phyloP scores from a whole-genome alignment of 2,329 filamentous ascomycete genomes.

The Trichoderma sp. region DNA sequence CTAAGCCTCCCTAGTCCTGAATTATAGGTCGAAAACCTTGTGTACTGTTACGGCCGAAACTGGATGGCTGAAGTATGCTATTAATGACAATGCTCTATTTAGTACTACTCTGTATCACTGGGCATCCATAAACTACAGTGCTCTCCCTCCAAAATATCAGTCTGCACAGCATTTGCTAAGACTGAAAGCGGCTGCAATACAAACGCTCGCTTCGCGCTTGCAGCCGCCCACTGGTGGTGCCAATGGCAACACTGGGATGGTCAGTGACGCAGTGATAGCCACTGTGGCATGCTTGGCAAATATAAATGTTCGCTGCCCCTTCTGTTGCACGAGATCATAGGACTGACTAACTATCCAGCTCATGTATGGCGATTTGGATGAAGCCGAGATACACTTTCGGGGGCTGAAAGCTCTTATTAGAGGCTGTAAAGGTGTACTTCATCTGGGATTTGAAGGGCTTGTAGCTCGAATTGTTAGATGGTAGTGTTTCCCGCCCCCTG shows the following conservation, averaged over 20 bases:
- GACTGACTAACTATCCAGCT: not conserved
- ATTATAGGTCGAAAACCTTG: not conserved
- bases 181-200: not conserved
- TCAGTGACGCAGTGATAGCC: not conserved
- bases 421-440: not conserved
- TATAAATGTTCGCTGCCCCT: not conserved
- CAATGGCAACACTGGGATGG: not conserved
- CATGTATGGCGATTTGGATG: not conserved
- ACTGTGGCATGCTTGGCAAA: not conserved
- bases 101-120: not conserved
- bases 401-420: not conserved
- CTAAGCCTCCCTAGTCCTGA: not conserved
- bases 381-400: not conserved
- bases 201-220: not conserved
- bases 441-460: not conserved
- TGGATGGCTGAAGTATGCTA: not conserved
- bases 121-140: not conserved
- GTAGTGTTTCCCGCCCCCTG: not conserved
- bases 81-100: not conserved
- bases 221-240: not conserved
- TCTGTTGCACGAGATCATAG: not conserved
- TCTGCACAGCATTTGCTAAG: not conserved
- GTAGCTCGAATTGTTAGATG: not conserved
- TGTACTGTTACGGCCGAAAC: slow-evolving; percentile 5
- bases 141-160: not conserved